These are phyloP conservation scores for Drechslerella coelobrocha DNA, from an alignment of 2,329 filamentous ascomycete genomes.

Conservation along the genomic window DNA sequence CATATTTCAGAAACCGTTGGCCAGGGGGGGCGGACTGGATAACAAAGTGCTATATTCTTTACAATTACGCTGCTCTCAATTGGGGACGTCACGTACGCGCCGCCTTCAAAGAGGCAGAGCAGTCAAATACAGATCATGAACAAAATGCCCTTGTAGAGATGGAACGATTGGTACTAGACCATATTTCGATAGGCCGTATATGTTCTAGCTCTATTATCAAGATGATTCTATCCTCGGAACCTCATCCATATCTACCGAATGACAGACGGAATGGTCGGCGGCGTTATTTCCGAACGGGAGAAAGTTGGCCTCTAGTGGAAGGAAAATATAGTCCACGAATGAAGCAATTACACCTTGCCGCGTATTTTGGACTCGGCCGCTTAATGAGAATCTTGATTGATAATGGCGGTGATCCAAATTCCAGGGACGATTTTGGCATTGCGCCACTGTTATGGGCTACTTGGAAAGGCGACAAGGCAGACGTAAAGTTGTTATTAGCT, in stretches of 20 bases:
- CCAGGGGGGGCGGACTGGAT: background rate
- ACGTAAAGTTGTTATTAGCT: background rate
- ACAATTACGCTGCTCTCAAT: conserved; percentile 9
- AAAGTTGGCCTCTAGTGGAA: too few species aligned
- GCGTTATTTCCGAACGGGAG: too few species aligned
- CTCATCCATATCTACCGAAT: too few species aligned
- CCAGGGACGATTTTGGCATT: background rate
- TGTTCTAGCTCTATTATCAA: too few species aligned
- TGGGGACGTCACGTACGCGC: conserved; percentile 12
- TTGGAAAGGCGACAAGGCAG: background rate
- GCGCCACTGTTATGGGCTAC: background rate
- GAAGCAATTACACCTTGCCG: background rate
- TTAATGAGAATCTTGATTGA: background rate
- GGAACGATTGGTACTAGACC: background rate
- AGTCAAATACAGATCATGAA: background rate
- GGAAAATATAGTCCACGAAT: background rate
- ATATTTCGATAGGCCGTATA: background rate
- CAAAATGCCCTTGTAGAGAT: background rate
- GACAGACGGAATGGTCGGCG: too few species aligned
- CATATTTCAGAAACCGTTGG: background rate
- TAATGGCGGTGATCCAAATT: background rate
- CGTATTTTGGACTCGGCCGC: background rate
- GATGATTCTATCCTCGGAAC: too few species aligned
- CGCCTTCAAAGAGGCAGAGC: background rate
- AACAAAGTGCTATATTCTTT: background rate